Conservation (phyloP, 345 rosid genomes). For the Citrus medica region DNA sequence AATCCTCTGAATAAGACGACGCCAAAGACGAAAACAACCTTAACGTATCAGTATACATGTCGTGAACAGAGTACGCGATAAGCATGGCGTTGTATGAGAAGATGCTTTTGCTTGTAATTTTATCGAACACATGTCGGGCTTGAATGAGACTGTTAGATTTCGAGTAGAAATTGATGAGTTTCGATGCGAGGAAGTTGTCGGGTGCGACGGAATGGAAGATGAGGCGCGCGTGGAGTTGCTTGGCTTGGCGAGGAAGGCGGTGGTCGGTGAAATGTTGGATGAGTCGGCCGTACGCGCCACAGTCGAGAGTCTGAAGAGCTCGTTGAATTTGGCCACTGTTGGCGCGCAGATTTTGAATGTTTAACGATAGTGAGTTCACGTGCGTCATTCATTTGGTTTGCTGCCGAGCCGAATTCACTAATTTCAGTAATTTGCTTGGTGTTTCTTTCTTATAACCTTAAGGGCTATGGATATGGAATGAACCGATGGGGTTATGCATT, state of each 20-base stretch:
- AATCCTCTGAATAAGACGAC: conserved; percentile 15
- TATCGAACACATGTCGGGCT: conserved; percentile 71
- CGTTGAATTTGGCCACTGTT: conserved; percentile 30
- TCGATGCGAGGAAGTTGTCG: conserved; percentile 73
- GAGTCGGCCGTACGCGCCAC: conserved; percentile 57
- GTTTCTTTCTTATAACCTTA: not conserved
- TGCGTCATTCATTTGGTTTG: conserved; percentile 13
- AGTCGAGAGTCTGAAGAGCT: conserved; percentile 43
- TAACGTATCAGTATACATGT: conserved; percentile 44
- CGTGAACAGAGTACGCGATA: conserved; percentile 55
- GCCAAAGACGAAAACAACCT: conserved; percentile 48
- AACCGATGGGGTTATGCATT: too few species aligned
- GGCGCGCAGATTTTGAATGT: not conserved
- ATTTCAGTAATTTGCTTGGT: too few species aligned
- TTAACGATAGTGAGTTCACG: conserved; percentile 2
- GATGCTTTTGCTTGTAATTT: conserved; percentile 43
- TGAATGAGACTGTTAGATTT: conserved; percentile 30
- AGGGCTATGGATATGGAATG: not conserved
- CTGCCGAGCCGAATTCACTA: not conserved
- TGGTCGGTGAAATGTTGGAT: conserved; percentile 53
- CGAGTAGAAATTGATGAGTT: conserved; percentile 52
- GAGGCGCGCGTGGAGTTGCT: conserved; percentile 81
- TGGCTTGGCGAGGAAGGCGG: conserved; percentile 56
- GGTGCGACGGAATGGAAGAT: conserved; percentile 43
- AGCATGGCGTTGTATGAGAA: conserved; percentile 80